These are phyloP conservation scores for Cladosporium sp. DNA, from an alignment of 2,329 filamentous ascomycete genomes.

Conservation along the genomic window DNA sequence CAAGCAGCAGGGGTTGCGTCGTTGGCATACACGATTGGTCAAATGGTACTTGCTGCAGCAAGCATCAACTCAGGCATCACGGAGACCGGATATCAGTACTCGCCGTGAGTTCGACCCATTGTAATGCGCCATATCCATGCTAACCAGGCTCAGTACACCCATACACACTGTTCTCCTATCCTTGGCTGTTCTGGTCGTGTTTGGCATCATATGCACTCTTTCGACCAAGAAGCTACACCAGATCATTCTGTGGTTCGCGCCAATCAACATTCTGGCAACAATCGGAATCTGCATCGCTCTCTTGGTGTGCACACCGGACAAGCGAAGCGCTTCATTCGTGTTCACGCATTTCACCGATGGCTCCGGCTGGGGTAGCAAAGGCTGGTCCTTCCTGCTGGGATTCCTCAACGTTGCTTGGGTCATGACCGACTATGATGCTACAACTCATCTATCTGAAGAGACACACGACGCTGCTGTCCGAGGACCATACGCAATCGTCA, in stretches of 20 bases:
- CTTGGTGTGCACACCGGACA: conserved; percentile 55
- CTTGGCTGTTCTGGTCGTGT: conserved; percentile 51
- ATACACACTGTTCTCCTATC: conserved; percentile 57
- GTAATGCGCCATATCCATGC: neutral
- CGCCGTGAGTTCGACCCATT: conserved; percentile 46
- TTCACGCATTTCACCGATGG: conserved; percentile 51
- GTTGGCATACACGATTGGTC: conserved; percentile 43
- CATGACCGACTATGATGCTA: conserved; percentile 54
- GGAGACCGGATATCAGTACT: conserved; percentile 50
- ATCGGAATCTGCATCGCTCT: conserved; percentile 57
- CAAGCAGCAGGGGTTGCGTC: conserved; percentile 54
- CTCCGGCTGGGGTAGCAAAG: conserved; percentile 52
- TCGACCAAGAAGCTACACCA: conserved; percentile 57
- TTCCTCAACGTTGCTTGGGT: conserved; percentile 58
- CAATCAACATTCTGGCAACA: conserved; percentile 61
- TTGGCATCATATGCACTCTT: conserved; percentile 59
- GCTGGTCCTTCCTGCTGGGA: conserved; percentile 58
- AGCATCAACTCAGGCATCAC: conserved; percentile 58
- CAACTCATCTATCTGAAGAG: conserved; percentile 50
- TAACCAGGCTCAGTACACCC: conserved; percentile 45
- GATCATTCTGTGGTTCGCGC: conserved; percentile 62
- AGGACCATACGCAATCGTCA: conserved; percentile 53
- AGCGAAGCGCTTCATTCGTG: conserved; percentile 45
- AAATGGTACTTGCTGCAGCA: conserved; percentile 59
- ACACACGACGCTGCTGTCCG: conserved; percentile 49